Percentiles rank a stretch among this genome's conserved stretches.
phyloP scores from a whole-genome alignment of 2,329 filamentous ascomycete genomes.

The Penicillium sp. region DNA sequence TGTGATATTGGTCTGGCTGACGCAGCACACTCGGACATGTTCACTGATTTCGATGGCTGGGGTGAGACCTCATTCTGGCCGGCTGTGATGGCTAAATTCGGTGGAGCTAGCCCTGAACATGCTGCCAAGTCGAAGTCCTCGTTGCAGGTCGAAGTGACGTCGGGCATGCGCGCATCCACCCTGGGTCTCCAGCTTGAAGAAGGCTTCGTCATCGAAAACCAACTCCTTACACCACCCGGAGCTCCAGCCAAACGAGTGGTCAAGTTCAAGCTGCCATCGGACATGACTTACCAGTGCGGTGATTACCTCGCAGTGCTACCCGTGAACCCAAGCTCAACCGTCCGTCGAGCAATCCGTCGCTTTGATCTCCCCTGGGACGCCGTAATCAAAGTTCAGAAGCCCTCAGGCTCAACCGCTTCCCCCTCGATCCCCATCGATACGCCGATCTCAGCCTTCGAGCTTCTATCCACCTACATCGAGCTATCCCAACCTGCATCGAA shows the following conservation, averaged over 20 bases:
- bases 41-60: constrained; percentile 67
- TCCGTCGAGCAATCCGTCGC: constrained; percentile 60
- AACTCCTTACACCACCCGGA: constrained; percentile 51
- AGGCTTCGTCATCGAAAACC: constrained; percentile 56
- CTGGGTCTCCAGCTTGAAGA: constrained; percentile 64
- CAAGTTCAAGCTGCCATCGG: constrained; percentile 65
- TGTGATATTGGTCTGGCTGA: constrained; percentile 57
- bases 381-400: constrained; percentile 59
- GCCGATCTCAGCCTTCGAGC: constrained; percentile 60
- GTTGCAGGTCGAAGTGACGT: constrained; percentile 51
- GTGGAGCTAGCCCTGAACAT: constrained; percentile 19
- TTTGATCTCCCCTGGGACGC: constrained; percentile 70
- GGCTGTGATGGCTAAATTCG: constrained; percentile 46
- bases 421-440: constrained; percentile 52
- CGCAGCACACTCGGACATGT: constrained; percentile 63
- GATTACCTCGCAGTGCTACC: constrained; percentile 76
- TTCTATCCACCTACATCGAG: constrained; percentile 71
- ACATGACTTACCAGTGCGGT: constrained; percentile 66
- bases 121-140: constrained; percentile 35
- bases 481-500: constrained; percentile 70
- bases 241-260: constrained; percentile 62
- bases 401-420: constrained; percentile 41
- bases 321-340: constrained; percentile 62
- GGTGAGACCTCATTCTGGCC: constrained; percentile 58
- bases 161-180: constrained; percentile 53